Evolutionary conservation across 2,329 filamentous ascomycete species (phyloP), one percentile per base, ranked within the genome.

Genomic region (Ophiostoma ulmi): DNA sequence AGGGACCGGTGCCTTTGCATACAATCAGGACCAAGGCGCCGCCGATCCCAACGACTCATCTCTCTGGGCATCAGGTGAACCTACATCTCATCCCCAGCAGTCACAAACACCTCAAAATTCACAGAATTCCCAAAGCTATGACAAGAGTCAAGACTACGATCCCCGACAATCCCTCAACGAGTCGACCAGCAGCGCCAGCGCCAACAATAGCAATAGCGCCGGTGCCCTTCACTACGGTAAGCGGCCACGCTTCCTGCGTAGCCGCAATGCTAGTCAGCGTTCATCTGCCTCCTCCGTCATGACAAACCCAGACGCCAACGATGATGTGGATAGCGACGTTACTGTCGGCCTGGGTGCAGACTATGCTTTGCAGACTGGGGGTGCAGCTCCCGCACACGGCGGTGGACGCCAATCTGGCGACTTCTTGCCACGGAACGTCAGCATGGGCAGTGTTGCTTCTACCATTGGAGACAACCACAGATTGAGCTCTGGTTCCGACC

Each of bases 391-490:
- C 1, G 82, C 83, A 0, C 76, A 81, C 72, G 85, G 83, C 10
- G 79, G 83, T 74, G 81, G 83, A 36, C 83, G 84, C 52, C 83
- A 80, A 70, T 77, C 82, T 35, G 87, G 85, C 77, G 84, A 86
- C 72, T 80, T 82, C 2, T 82, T 97, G 70, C 89, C 90, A 26
- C 86, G 94, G 35, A 87, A 93, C 13, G 90, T 94, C 73, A 97
- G 94, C 80, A 85, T 97, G 72, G 93, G 93, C 31, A 97, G 94
- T 78, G 93, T 97, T 81, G 91, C 89, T 1, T 97, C 93, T 5
- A 92, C 90, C 0, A 81, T 85, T 66, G 86, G 89, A n/a, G 87
- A 89, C 26, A 38, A 84, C 83, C 73, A 82, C 84, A 38, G 79
- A 84, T 35, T 38, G 6, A 64, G 61, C 35, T n/a, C 61, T 7